Percentiles rank a stretch among this genome's conserved stretches.
phyloP scores from a whole-genome alignment of 148 eudicot genomes.

The Simmondsia chinensis region DNA sequence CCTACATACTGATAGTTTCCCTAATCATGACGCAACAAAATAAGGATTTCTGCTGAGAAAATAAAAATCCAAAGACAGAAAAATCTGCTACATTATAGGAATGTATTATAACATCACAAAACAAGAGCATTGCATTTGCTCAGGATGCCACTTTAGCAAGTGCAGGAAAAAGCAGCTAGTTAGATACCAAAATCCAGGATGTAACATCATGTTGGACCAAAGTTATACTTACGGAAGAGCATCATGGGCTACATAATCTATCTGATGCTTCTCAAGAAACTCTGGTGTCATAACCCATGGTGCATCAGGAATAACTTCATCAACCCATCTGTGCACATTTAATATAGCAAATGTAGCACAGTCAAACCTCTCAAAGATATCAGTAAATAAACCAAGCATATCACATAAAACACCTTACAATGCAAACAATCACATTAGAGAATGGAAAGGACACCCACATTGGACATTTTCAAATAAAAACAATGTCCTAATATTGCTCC shows the following conservation, averaged over 20 bases:
- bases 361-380: background rate
- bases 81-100: no score
- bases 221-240: constrained; percentile 62
- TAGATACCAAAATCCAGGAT: background rate
- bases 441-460: no score
- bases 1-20: no score
- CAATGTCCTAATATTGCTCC: no score
- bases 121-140: no score
- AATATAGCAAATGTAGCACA: background rate
- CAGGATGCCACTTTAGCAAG: no score
- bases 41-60: no score
- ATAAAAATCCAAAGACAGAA: no score
- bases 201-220: background rate
- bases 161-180: background rate
- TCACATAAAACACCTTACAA: no score
- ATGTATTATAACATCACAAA: background rate
- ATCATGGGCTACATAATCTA: constrained; percentile 75
- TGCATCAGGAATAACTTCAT: constrained; percentile 77
- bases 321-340: constrained; percentile 53
- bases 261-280: constrained; percentile 55
- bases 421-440: no score
- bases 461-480: no score
- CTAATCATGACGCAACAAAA: background rate
- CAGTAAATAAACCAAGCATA: no score
- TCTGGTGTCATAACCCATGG: constrained; percentile 64